These are phyloP conservation scores for Venturia asperata DNA, from an alignment of 2,329 filamentous ascomycete genomes.

Conservation along the genomic window DNA sequence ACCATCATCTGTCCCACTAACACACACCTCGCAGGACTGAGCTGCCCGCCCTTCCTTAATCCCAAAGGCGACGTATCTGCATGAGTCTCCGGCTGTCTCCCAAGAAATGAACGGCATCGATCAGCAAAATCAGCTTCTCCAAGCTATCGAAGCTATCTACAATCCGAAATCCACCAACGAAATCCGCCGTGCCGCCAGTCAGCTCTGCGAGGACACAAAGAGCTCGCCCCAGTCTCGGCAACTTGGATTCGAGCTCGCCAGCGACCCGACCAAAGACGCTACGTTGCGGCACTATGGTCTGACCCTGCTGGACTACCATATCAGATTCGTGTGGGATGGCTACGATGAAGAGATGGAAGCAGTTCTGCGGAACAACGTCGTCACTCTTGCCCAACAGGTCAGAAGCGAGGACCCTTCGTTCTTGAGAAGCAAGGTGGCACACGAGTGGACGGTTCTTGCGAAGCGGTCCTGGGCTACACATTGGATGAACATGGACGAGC, in stretches of 20 bases:
- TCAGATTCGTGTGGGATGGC: slow-evolving; percentile 75
- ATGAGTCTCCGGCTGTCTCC: not conserved
- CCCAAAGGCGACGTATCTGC: not conserved
- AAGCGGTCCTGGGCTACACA: slow-evolving; percentile 89
- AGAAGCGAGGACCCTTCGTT: slow-evolving; percentile 69
- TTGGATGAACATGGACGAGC: slow-evolving; percentile 90
- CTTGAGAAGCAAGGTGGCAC: slow-evolving; percentile 85
- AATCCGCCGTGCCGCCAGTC: slow-evolving; percentile 71
- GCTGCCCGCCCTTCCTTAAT: not conserved
- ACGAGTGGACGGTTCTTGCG: slow-evolving; percentile 90
- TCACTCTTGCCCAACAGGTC: slow-evolving; percentile 68
- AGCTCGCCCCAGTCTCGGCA: slow-evolving; percentile 69
- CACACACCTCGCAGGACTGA: not conserved
- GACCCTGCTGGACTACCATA: slow-evolving; percentile 81
- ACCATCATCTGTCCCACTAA: not conserved
- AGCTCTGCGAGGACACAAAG: slow-evolving; percentile 82
- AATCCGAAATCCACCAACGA: slow-evolving; percentile 73
- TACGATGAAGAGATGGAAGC: slow-evolving; percentile 62
- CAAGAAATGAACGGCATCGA: slow-evolving; percentile 20
- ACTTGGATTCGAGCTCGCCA: slow-evolving; percentile 77
- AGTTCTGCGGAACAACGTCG: slow-evolving; percentile 66
- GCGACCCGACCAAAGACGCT: slow-evolving; percentile 64
- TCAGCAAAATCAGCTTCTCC: slow-evolving; percentile 45
- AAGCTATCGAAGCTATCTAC: slow-evolving; percentile 84
- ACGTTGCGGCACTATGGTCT: slow-evolving; percentile 90